phyloP scores from a whole-genome alignment of 305 asterid genomes.

The Fraxinus sp. region DNA sequence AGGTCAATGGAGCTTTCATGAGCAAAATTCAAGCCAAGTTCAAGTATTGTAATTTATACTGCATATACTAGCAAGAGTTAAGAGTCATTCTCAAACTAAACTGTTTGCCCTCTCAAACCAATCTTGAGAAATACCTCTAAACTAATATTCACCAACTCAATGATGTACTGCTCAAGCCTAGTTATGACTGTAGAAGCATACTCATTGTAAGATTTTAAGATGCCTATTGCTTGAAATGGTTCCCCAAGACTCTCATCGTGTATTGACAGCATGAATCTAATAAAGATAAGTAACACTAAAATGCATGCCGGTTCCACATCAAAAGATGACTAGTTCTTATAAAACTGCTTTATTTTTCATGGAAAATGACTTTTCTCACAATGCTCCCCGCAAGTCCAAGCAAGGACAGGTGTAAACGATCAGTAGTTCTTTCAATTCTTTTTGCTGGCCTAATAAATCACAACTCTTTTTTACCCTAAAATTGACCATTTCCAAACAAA shows the following conservation, averaged over 20 bases:
- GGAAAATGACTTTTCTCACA: slow-evolving; percentile 39
- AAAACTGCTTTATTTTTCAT: slow-evolving; percentile 14
- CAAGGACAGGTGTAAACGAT: slow-evolving; percentile 41
- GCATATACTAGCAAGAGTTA: no score
- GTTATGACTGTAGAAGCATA: background rate
- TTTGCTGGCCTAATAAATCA: slow-evolving; percentile 33
- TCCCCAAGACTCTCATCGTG: no score
- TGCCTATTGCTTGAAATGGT: no score
- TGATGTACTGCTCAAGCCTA: background rate
- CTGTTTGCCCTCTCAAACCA: background rate
- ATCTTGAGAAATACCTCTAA: background rate
- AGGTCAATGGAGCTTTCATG: background rate
- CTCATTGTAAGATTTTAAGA: background rate
- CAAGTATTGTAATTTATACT: background rate
- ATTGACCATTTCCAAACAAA: slow-evolving; percentile 31
- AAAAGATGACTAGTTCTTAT: slow-evolving; percentile 21
- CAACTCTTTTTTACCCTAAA: background rate
- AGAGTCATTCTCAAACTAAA: background rate
- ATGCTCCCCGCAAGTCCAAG: slow-evolving; percentile 39
- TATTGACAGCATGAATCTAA: no score
- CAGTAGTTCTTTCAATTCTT: slow-evolving; percentile 41
- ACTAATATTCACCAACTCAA: background rate
- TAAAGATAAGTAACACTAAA: background rate
- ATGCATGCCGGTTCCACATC: background rate
- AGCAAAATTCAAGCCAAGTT: background rate